Evolutionary conservation across 345 rosid genomes (phyloP).

Genomic region (Melaleuca alternifolia): DNA sequence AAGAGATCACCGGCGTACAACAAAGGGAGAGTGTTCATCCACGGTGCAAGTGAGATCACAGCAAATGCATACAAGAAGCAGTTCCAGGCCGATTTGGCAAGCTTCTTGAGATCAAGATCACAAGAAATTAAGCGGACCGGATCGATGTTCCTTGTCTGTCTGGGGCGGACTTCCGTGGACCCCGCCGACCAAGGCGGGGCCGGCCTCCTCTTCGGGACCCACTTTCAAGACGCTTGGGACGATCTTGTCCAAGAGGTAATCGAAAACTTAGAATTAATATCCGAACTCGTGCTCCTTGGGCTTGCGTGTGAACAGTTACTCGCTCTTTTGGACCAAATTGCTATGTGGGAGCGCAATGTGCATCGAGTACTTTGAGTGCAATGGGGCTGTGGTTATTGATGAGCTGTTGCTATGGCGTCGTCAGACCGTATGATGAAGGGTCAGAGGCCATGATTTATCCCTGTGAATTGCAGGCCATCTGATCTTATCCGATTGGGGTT

Average conservation of each 20-base stretch:
- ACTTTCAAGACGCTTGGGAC: conserved; percentile 97
- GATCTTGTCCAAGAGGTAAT: conserved; percentile 90
- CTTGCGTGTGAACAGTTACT: background rate
- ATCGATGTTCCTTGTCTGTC: conserved; percentile 86
- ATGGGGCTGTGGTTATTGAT: background rate
- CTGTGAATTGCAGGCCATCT: background rate
- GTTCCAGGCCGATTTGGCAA: conserved; percentile 68
- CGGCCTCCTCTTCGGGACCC: conserved; percentile 91
- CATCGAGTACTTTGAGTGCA: background rate
- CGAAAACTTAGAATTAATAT: background rate
- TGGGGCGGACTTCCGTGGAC: conserved; percentile 78
- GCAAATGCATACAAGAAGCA: conserved; percentile 60
- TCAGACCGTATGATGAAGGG: background rate
- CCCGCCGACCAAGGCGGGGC: conserved; percentile 97
- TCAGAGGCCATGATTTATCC: background rate
- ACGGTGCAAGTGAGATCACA: conserved; percentile 56
- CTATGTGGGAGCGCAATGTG: background rate
- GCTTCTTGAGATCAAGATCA: conserved; percentile 59
- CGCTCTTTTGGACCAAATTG: background rate
- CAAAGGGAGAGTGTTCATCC: conserved; percentile 73
- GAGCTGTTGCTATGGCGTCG: background rate
- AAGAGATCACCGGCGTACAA: conserved; percentile 64
- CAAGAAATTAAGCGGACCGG: conserved; percentile 77
- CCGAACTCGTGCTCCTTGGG: background rate
- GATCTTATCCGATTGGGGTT: background rate